Evolutionary conservation across 495 filamentous ascomycete genomes (phyloP).

Genomic region (Parachaetomium inaequale): DNA sequence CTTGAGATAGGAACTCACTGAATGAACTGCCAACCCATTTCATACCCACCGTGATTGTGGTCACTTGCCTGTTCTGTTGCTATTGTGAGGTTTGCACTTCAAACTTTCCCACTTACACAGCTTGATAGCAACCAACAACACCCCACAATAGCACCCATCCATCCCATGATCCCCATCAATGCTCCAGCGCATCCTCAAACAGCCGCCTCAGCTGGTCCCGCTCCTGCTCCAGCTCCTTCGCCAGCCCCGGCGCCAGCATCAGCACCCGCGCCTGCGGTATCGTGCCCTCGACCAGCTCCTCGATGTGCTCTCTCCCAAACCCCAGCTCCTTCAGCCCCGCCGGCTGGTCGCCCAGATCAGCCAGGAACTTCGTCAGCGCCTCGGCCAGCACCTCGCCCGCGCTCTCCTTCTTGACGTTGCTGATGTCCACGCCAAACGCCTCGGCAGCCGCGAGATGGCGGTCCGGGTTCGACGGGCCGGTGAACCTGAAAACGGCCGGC

Average conservation of each 20-base stretch:
- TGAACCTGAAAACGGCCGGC: conserved; percentile 91
- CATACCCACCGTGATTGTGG: neutral
- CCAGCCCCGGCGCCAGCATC: conserved; percentile 84
- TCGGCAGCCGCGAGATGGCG: conserved; percentile 87
- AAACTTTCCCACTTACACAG: neutral
- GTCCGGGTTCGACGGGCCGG: conserved; percentile 82
- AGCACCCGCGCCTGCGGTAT: conserved; percentile 86
- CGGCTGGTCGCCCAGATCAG: conserved; percentile 83
- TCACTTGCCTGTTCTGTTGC: neutral
- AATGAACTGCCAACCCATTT: neutral
- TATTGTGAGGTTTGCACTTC: neutral
- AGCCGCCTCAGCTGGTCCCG: conserved; percentile 47
- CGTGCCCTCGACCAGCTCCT: conserved; percentile 84
- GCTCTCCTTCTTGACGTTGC: conserved; percentile 75
- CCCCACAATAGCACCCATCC: neutral
- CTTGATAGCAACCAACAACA: neutral
- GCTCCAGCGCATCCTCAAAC: conserved; percentile 50
- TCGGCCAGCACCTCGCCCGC: conserved; percentile 84
- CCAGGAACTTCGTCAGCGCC: conserved; percentile 74
- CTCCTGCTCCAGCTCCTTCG: conserved; percentile 63
- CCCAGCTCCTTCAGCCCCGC: conserved; percentile 79
- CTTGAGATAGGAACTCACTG: too few relatives aligned
- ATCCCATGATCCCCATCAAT: conserved; percentile 34
- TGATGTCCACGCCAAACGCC: conserved; percentile 84
- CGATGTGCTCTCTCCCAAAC: conserved; percentile 69